Conservation (phyloP, 108 stramenopile species). For the Nitzschia inconspicua region DNA sequence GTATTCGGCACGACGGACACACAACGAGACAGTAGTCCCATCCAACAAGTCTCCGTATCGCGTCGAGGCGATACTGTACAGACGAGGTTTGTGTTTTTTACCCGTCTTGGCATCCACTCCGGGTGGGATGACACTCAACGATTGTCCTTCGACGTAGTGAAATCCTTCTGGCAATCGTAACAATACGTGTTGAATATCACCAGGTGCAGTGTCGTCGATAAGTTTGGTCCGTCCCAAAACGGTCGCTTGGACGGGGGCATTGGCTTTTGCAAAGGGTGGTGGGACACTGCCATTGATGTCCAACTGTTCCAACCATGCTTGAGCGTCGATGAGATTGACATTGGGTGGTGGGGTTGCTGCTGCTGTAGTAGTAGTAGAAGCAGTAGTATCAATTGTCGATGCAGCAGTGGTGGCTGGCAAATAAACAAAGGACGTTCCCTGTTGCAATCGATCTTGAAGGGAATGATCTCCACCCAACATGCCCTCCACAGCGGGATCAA, state of each 20-base stretch:
- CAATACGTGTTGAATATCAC: slow-evolving; percentile 83
- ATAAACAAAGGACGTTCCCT: slow-evolving; percentile 8
- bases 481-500: slow-evolving; percentile 64
- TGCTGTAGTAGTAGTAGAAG: not conserved
- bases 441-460: slow-evolving; percentile 32
- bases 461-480: slow-evolving; percentile 48
- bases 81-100: slow-evolving; percentile 66
- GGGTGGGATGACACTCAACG: slow-evolving; percentile 77
- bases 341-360: not conserved
- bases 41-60: slow-evolving; percentile 82
- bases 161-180: slow-evolving; percentile 66
- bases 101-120: slow-evolving; percentile 50
- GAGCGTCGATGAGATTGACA: slow-evolving; percentile 37
- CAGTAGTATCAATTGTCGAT: not conserved
- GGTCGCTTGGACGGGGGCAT: slow-evolving; percentile 59
- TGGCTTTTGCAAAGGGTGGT: slow-evolving; percentile 67
- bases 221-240: slow-evolving; percentile 63
- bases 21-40: slow-evolving; percentile 75
- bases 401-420: not conserved
- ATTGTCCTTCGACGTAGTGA: slow-evolving; percentile 88
- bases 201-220: slow-evolving; percentile 74
- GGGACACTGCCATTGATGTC: slow-evolving; percentile 52
- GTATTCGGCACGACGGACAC: slow-evolving; percentile 85
- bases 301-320: slow-evolving; percentile 82
- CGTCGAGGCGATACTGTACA: slow-evolving; percentile 86